Evolutionary conservation across 495 filamentous ascomycete species (phyloP).

Genomic region (Aspergillus haitiensis): DNA sequence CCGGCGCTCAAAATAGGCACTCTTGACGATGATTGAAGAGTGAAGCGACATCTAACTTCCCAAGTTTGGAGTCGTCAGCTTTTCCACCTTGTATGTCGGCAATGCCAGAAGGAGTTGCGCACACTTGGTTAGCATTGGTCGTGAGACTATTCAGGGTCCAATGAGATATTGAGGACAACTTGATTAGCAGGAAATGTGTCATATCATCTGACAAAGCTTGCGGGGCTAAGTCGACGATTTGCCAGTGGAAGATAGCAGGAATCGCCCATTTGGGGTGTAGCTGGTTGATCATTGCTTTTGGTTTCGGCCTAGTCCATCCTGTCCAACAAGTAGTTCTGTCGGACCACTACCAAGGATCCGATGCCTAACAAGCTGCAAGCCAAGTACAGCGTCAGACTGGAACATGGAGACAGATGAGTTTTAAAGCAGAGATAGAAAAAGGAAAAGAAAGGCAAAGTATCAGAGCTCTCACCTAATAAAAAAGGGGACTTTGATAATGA

Average conservation of each 20-base stretch:
- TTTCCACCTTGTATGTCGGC: neutral
- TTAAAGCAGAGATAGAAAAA: too few species aligned
- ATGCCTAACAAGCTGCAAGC: slow-evolving; percentile 9
- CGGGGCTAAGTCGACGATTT: slow-evolving; percentile 17
- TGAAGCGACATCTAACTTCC: neutral
- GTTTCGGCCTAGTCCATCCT: slow-evolving; percentile 4
- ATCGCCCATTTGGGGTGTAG: slow-evolving; percentile 17
- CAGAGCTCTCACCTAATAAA: too few species aligned
- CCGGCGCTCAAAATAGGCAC: neutral
- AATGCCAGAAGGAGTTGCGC: neutral
- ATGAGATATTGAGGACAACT: neutral
- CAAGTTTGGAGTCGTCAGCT: slow-evolving; percentile 1
- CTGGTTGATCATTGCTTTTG: slow-evolving; percentile 21
- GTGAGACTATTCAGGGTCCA: slow-evolving; percentile 6
- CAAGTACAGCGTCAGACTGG: neutral
- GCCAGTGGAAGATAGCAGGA: slow-evolving; percentile 8
- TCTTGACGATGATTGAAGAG: too few species aligned
- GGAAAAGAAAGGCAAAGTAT: too few species aligned
- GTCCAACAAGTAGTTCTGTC: slow-evolving; percentile 2
- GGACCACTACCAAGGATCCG: neutral
- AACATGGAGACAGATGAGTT: too few species aligned
- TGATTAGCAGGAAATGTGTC: slow-evolving; percentile 7
- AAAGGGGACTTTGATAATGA: too few species aligned
- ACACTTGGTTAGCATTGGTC: neutral
- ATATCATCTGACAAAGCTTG: slow-evolving; percentile 28